Evolutionary conservation across 163 green algal genomes (phyloP), one percentile per base, ranked within the genome.

Genomic region (Chlamydomonas reinhardtii): DNA sequence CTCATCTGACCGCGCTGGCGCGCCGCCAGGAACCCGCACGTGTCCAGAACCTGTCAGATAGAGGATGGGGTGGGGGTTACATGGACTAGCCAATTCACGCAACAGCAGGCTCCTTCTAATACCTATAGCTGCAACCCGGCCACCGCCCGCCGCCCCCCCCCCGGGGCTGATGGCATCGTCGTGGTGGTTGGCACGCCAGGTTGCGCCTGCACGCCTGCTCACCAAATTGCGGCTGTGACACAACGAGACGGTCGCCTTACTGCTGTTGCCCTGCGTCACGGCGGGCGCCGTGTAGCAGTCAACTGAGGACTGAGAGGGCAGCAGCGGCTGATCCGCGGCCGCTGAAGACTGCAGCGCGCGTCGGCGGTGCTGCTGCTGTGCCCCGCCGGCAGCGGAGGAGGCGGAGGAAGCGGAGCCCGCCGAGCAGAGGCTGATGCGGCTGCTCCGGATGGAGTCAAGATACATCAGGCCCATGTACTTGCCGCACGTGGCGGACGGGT

Each of bases 171-270:
- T n/a, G n/a, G n/a, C n/a, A n/a, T n/a, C n/a, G n/a, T n/a, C n/a
- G n/a, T n/a, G n/a, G n/a, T n/a, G n/a, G n/a, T n/a, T n/a, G n/a
- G n/a, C n/a, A n/a, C n/a, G n/a, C n/a, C n/a, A n/a, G n/a, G n/a
- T n/a, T n/a, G n/a, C n/a, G n/a, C n/a, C n/a, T n/a, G n/a, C n/a
- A n/a, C n/a, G n/a, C n/a, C n/a, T n/a, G n/a, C 48, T 17, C 48
- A 87, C 61, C 29, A 87, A 2, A 31, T 87, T 87, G 25, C 72
- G 72, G 72, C 82, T 87, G 6, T 31, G 82, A 32, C 82, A 87
- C 11, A 82, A 56, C 16, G 82, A 81, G 35, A 87, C 39, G n/a
- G 61, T 31, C 4, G 82, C 72, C n/a, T 82, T 87, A 14, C 43
- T 74, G 34, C 37, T 32, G 14, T 35, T 32, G 17, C 80, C 56